A percentile compares a stretch with the other conserved stretches of the same genome.
Conservation (phyloP, 2,329 filamentous ascomycete genomes). For the Fusarium azukiicola region DNA sequence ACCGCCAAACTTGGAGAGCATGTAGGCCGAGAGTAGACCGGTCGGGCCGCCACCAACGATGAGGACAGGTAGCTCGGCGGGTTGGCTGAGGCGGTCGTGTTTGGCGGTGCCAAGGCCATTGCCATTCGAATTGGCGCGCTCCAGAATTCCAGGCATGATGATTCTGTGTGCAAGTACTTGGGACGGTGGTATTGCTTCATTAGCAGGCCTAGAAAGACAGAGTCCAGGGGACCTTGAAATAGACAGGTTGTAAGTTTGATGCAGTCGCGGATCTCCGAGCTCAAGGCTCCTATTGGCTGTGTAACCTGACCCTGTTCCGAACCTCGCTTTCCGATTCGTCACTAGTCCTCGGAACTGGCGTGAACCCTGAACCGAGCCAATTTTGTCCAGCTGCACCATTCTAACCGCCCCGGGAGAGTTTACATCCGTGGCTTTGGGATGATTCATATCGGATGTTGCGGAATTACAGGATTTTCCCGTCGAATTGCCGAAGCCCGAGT, state of each 20-base stretch:
- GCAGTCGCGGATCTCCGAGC: not conserved
- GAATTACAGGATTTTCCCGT: not conserved
- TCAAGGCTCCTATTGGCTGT: not conserved
- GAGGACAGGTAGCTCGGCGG: not conserved
- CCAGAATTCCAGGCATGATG: not conserved
- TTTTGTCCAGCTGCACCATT: not conserved
- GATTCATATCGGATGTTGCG: not conserved
- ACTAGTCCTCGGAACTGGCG: not conserved
- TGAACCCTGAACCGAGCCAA: not conserved
- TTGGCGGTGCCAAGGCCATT: not conserved
- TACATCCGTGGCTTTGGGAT: not conserved
- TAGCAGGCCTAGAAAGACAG: not conserved
- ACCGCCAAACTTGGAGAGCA: conserved; percentile 13
- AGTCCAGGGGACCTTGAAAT: not conserved
- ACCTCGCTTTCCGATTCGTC: not conserved
- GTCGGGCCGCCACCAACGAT: not conserved
- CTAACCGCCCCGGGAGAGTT: not conserved
- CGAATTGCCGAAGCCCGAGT: not conserved
- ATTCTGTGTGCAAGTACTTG: not conserved
- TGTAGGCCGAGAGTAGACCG: not conserved
- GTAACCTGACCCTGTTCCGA: not conserved
- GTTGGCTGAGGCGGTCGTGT: not conserved
- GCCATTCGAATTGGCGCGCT: not conserved
- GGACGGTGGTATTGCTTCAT: not conserved
- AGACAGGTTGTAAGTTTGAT: not conserved